Evolutionary conservation across 257 asterid genomes (phyloP), one percentile per base, ranked within the genome.

Genomic region (Penstemon eatonii): DNA sequence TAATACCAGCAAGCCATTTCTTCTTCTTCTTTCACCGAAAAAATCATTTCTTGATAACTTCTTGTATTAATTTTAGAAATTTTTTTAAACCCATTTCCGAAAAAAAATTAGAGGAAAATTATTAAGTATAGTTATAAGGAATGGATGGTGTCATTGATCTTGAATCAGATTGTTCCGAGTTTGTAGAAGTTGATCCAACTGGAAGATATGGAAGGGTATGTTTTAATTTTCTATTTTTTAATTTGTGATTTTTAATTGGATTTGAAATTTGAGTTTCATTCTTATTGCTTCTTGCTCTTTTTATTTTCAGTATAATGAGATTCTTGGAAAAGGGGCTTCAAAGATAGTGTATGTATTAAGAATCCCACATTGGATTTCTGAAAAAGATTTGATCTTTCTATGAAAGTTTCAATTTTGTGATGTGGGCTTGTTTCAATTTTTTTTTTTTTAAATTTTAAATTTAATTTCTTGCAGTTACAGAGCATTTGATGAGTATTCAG

Each of bases 281-380:
- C n/a, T 37, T 73, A 19, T 25, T 43, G 45, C 25, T 41, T 60
- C 12, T 63, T 25, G 7, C 60, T 46, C 18, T 4, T 56, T 77
- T 6, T 72, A 25, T 18, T 67, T 82, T 72, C 92, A 89, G 96
- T 87, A 87, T 66, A 75, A 82, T 85, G 95, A 87, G 82, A 84
- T 89, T 80, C 96, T 89, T 73, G 95, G 96, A 58, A 89, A 89
- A 80, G 95, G 96, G 66, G 79, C 93, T 67, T 89, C 96, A 69
- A 87, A 89, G 81, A 89, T 77, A 5, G 96, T 89, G 96, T 89
- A 85, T 68, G 89, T 67, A 58, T 56, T 69, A 51, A 19, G 33
- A 9, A 69, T 68, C 70, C 63, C 63, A 5, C n/a, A 61, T 71
- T 65, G 62, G 11, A 68, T 69, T 56, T 68, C 60, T 58, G 62